phyloP scores from a whole-genome alignment of 805 yeast species.

The Candida silvatica region DNA sequence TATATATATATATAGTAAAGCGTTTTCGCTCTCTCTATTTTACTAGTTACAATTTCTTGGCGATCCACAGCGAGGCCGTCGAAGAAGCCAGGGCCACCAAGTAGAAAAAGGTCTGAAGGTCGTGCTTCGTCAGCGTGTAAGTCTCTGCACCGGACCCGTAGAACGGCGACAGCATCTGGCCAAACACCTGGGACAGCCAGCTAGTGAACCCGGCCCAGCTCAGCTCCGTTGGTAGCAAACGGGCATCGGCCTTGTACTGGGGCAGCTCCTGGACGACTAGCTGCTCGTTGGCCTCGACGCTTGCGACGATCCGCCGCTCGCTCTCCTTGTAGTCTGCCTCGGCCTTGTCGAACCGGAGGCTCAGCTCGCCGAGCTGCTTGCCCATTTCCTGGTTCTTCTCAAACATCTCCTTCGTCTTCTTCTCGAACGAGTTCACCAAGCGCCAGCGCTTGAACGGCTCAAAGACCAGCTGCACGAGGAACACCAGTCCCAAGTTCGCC shows the following conservation, averaged over 20 bases:
- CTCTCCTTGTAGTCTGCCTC: constrained; percentile 8
- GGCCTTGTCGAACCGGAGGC: too few relatives aligned
- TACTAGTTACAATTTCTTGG: too few relatives aligned
- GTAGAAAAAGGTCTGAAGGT: constrained; percentile 2
- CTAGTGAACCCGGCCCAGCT: neutral
- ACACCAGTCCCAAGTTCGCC: constrained; percentile 66
- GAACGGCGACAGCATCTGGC: neutral
- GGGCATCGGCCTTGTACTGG: neutral
- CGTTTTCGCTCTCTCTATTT: too few relatives aligned
- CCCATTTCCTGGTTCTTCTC: constrained; percentile 23
- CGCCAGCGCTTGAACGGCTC: constrained; percentile 93
- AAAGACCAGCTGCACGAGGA: constrained; percentile 74
- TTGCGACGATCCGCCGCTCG: neutral
- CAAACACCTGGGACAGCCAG: constrained; percentile 1
- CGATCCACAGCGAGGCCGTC: too few relatives aligned
- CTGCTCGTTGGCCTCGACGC: neutral
- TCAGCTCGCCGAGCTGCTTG: constrained; percentile 10
- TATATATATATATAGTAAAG: too few relatives aligned
- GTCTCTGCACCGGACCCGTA: neutral
- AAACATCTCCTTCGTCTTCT: constrained; percentile 54
- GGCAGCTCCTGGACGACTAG: neutral
- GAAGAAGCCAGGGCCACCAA: too few relatives aligned
- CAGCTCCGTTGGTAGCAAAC: neutral
- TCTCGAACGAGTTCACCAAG: constrained; percentile 77
- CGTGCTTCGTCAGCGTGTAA: neutral